A percentile compares a stretch with the other conserved stretches of the same genome.
Evolutionary conservation across 352 stramenopile species (phyloP).

Genomic region (Halophytophthora batemanensis): DNA sequence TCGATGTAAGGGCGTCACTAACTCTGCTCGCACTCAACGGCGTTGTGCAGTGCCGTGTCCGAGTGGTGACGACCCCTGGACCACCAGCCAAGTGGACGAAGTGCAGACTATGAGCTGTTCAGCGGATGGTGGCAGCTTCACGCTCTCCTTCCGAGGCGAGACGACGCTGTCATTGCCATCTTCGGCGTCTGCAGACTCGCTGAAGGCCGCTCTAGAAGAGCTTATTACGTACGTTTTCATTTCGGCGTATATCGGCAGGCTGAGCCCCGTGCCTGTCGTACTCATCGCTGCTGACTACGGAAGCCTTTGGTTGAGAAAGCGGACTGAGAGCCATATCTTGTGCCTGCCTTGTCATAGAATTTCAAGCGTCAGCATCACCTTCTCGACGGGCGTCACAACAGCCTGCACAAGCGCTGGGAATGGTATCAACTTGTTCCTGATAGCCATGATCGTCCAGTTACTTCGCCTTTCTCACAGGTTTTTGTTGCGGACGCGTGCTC

Average conservation of each 20-base stretch:
- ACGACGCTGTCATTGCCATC: constrained; percentile 40
- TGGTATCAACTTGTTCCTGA: constrained; percentile 19
- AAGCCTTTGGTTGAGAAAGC: not conserved
- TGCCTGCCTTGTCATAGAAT: constrained; percentile 31
- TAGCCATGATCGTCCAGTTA: not conserved
- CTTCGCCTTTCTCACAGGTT: not conserved
- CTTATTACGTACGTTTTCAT: constrained; percentile 43
- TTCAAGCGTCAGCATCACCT: constrained; percentile 42
- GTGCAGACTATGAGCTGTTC: constrained; percentile 71
- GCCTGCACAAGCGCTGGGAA: constrained; percentile 45
- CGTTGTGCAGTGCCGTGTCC: constrained; percentile 58
- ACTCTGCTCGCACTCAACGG: not conserved
- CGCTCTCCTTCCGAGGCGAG: constrained; percentile 73
- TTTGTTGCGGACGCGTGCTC: not conserved
- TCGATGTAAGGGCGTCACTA: no score
- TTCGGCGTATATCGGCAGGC: not conserved
- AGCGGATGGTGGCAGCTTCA: constrained; percentile 72
- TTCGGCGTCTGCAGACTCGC: constrained; percentile 16
- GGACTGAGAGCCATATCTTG: not conserved
- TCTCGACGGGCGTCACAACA: constrained; percentile 21
- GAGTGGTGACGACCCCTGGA: constrained; percentile 87
- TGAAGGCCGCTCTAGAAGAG: constrained; percentile 45
- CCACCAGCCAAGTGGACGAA: constrained; percentile 63
- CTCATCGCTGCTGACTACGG: not conserved
- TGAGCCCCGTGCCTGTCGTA: not conserved